phyloP scores from a whole-genome alignment of 768 basidiomycete genomes.

The Serendipita sp. region DNA sequence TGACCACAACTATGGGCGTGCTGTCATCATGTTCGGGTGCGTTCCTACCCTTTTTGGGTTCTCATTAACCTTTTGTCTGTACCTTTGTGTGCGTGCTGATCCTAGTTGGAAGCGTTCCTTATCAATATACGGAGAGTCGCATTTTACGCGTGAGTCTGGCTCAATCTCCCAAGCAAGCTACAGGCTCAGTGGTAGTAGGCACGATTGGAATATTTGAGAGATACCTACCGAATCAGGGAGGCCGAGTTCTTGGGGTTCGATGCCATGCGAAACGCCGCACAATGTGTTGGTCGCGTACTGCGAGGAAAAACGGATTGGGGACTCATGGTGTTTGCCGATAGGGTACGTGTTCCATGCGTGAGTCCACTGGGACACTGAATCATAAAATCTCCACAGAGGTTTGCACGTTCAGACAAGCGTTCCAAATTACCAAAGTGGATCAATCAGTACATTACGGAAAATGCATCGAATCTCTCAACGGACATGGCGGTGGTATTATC shows the following conservation, averaged over 20 bases:
- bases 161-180: background rate
- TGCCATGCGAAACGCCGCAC: constrained; percentile 97
- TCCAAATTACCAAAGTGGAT: constrained; percentile 98
- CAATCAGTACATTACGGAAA: constrained; percentile 98
- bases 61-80: background rate
- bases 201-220: constrained; percentile 92
- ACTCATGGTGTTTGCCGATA: constrained; percentile 97
- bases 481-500: constrained; percentile 93
- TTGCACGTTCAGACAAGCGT: constrained; percentile 82
- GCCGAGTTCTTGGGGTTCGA: constrained; percentile 98
- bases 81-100: background rate
- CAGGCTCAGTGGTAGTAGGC: constrained; percentile 27
- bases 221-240: constrained; percentile 94
- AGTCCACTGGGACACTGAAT: background rate
- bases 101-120: constrained; percentile 51
- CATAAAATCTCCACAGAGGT: constrained; percentile 41
- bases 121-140: constrained; percentile 96
- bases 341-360: constrained; percentile 36
- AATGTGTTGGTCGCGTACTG: constrained; percentile 94
- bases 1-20: constrained; percentile 97
- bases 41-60: constrained; percentile 17
- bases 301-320: constrained; percentile 99
- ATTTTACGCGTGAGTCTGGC: constrained; percentile 53
- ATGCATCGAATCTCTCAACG: constrained; percentile 90
- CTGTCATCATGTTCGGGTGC: constrained; percentile 99